Conservation (phyloP, 2,329 filamentous ascomycete species). For the Venturia effusa region DNA sequence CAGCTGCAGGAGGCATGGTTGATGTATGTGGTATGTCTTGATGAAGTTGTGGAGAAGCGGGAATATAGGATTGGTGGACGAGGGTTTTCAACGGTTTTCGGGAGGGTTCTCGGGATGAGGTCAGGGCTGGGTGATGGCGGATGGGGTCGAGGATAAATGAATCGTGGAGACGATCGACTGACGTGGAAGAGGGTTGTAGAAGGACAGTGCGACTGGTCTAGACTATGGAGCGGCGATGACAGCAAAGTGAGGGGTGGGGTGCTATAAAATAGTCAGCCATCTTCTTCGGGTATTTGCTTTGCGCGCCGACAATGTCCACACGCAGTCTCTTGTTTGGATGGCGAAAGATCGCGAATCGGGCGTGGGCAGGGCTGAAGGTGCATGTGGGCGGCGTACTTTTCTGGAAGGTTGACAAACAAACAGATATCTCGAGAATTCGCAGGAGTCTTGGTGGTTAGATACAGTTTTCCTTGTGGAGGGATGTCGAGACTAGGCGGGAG, state of each 20-base stretch:
- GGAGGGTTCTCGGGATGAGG: not conserved
- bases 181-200: not conserved
- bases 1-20: not conserved
- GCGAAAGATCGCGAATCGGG: not conserved
- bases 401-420: not conserved
- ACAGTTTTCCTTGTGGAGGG: not conserved
- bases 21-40: not conserved
- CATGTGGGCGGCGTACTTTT: not conserved
- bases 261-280: not conserved
- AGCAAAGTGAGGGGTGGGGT: not conserved
- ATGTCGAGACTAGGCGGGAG: too few species aligned
- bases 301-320: not conserved
- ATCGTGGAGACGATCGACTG: not conserved
- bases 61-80: not conserved
- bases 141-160: slow-evolving; percentile 3
- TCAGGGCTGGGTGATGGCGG: not conserved
- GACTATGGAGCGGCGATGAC: not conserved
- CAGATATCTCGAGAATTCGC: not conserved
- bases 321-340: not conserved
- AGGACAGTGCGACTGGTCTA: not conserved
- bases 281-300: not conserved
- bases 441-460: not conserved
- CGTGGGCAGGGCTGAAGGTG: not conserved
- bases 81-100: not conserved
- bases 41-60: not conserved